phyloP scores from a whole-genome alignment of 805 yeast genomes.

The Teunomyces funiuensis region DNA sequence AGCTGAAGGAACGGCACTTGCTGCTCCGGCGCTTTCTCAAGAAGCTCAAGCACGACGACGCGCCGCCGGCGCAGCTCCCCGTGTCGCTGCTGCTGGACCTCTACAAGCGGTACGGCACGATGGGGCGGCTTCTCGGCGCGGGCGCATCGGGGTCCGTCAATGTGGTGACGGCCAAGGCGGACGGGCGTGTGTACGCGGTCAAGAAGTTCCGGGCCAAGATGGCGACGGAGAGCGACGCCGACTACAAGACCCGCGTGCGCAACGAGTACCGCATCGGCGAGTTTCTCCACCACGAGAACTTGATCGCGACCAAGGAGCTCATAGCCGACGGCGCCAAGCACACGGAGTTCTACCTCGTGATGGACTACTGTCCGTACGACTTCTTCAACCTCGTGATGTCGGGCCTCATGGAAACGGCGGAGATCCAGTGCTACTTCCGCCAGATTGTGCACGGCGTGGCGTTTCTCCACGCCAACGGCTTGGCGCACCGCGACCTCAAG shows the following conservation, averaged over 20 bases:
- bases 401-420: conserved; percentile 69
- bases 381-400: conserved; percentile 92
- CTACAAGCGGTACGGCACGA: conserved; percentile 59
- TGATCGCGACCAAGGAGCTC: conserved; percentile 79
- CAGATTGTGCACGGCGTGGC: conserved; percentile 76
- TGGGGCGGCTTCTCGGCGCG: conserved; percentile 75
- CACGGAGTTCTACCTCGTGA: conserved; percentile 61
- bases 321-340: conserved; percentile 50
- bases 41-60: conserved; percentile 36
- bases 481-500: conserved; percentile 91
- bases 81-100: conserved; percentile 5
- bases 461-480: conserved; percentile 76
- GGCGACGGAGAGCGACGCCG: conserved; percentile 60
- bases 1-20: conserved; percentile 20
- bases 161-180: conserved; percentile 62
- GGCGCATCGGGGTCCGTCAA: conserved; percentile 97
- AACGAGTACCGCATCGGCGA: conserved; percentile 84
- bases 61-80: neutral
- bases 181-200: conserved; percentile 66
- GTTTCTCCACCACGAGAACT: conserved; percentile 66
- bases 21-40: conserved; percentile 53
- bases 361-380: conserved; percentile 93
- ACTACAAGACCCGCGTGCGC: conserved; percentile 75
- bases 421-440: conserved; percentile 76
- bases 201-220: conserved; percentile 77